Conservation (phyloP, 2,329 filamentous ascomycete species). For the Fusarium camptoceras region DNA sequence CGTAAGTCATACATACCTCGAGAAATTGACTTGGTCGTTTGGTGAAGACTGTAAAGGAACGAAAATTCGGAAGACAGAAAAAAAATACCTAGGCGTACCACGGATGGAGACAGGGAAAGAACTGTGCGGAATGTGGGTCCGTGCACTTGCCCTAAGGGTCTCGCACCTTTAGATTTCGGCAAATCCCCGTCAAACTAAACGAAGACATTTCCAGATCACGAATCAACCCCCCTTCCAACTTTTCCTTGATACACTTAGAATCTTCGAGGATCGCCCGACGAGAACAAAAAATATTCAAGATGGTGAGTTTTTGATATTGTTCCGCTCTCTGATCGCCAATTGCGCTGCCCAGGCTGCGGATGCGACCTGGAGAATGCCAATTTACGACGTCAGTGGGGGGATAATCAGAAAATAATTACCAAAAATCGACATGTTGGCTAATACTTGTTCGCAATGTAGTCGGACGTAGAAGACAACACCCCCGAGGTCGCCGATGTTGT, state of each 20-base stretch:
- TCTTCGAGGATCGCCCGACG: slow-evolving; percentile 78
- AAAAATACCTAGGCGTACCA: slow-evolving; percentile 31
- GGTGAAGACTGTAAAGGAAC: slow-evolving; percentile 45
- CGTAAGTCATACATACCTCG: slow-evolving; percentile 60
- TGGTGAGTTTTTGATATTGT: slow-evolving; percentile 61
- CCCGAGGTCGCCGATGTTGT: slow-evolving; percentile 89
- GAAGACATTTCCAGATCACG: slow-evolving; percentile 50
- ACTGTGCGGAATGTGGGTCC: slow-evolving; percentile 56
- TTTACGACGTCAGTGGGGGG: slow-evolving; percentile 24
- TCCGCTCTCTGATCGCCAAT: slow-evolving; percentile 25
- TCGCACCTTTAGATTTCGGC: slow-evolving; percentile 53
- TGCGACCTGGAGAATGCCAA: slow-evolving; percentile 13
- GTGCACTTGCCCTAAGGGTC: slow-evolving; percentile 59
- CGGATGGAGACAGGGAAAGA: not conserved
- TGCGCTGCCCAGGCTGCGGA: slow-evolving; percentile 15
- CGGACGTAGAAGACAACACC: slow-evolving; percentile 99
- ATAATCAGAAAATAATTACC: slow-evolving; percentile 9
- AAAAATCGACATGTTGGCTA: slow-evolving; percentile 35
- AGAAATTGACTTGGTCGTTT: slow-evolving; percentile 47
- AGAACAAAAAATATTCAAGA: slow-evolving; percentile 64
- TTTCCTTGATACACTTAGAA: slow-evolving; percentile 54
- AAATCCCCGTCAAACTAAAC: slow-evolving; percentile 52
- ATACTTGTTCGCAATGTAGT: slow-evolving; percentile 65
- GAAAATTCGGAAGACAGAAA: slow-evolving; percentile 22
- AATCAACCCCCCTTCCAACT: slow-evolving; percentile 44